phyloP scores from a whole-genome alignment of 2,329 filamentous ascomycete genomes.

The Sporothrix dimorphospora region DNA sequence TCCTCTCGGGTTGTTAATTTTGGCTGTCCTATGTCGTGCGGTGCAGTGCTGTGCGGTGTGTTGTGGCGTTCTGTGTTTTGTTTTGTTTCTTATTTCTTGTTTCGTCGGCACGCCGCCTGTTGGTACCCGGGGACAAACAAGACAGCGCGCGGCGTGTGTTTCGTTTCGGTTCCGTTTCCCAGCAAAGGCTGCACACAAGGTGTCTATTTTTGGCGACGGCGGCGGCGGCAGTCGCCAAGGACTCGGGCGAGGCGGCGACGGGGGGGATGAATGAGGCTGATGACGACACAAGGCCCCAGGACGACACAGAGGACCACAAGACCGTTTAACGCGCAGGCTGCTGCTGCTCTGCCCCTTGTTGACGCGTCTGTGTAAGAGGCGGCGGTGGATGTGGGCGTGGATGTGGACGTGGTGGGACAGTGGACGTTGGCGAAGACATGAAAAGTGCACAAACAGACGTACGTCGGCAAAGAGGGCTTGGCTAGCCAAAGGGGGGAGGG shows the following conservation, averaged over 20 bases:
- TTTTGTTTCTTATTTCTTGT: slow-evolving; percentile 6
- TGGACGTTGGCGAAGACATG: neutral
- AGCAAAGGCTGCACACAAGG: neutral
- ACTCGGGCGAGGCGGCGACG: slow-evolving; percentile 10
- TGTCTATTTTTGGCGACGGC: slow-evolving; percentile 9
- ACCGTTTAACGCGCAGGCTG: slow-evolving; percentile 4
- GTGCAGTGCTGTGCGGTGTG: neutral
- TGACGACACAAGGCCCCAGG: neutral
- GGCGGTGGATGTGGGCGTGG: neutral
- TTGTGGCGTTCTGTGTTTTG: neutral
- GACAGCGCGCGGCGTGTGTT: neutral
- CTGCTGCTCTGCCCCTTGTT: slow-evolving; percentile 9
- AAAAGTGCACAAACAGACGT: slow-evolving; percentile 15
- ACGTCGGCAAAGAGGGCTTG: neutral
- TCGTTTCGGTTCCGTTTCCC: neutral
- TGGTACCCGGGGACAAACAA: neutral
- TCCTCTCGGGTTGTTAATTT: neutral
- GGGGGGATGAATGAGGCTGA: slow-evolving; percentile 6
- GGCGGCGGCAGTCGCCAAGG: neutral
- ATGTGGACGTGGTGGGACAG: slow-evolving; percentile 1
- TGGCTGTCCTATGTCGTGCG: neutral
- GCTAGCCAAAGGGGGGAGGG: too few relatives aligned
- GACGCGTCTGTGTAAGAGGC: slow-evolving; percentile 1
- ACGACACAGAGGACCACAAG: neutral
- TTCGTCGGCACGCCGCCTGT: neutral